These are phyloP conservation scores for Gossypium australe DNA, from an alignment of 345 rosid species.

Conservation along the genomic window DNA sequence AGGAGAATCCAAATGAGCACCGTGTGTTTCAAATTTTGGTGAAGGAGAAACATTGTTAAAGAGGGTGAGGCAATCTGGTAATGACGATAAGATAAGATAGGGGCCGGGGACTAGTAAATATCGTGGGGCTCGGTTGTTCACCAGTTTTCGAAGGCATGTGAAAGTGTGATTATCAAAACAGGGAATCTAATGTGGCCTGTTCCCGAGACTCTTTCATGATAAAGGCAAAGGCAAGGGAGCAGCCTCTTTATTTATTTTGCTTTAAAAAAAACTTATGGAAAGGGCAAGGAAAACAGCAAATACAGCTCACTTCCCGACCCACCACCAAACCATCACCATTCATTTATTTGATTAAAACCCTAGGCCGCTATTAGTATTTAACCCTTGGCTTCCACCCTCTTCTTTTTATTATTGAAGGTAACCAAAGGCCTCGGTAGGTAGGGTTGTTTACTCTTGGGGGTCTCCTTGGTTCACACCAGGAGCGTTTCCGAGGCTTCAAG, in stretches of 20 bases:
- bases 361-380: neutral
- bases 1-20: too few relatives aligned
- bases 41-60: neutral
- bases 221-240: neutral
- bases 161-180: constrained; percentile 8
- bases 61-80: too few relatives aligned
- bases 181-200: constrained; percentile 27
- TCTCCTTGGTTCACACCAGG: neutral
- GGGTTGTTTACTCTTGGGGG: neutral
- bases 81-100: too few relatives aligned
- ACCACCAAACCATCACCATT: neutral
- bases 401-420: neutral
- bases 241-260: neutral
- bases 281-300: neutral
- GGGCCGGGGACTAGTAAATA: neutral
- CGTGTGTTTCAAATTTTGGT: too few relatives aligned
- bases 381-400: neutral
- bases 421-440: neutral
- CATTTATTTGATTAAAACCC: neutral
- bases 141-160: constrained; percentile 2
- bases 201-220: constrained; percentile 21
- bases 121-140: neutral
- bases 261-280: neutral
- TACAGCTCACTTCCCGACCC: constrained; percentile 14
- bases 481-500: neutral